Base-by-base conservation (phyloP, 352 stramenopile genomes). In the Globisporangium heterothallicum region DNA sequence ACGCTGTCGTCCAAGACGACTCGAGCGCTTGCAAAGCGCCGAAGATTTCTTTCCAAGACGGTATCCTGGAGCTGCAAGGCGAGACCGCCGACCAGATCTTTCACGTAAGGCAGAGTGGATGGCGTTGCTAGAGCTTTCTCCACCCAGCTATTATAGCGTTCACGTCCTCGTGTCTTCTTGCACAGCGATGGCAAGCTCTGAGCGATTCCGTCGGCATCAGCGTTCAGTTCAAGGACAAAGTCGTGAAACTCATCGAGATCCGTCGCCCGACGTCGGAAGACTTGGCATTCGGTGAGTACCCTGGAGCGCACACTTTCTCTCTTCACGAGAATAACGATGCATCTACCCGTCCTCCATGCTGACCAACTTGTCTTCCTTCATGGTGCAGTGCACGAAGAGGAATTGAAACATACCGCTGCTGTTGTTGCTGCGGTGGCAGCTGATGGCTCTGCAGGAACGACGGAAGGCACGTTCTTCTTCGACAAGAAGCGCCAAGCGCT, bases 161-260 rank as follows among this genome's bases (percentile, higher is more conserved):
- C n/a, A n/a, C n/a, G n/a, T n/a, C n/a, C n/a, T n/a, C n/a, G n/a
- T n/a, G n/a, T n/a, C n/a, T n/a, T n/a, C n/a, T n/a, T 10, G 16
- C 41, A 35, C 24, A 91, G 78, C 64, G 69, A 52, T 94, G 80
- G 80, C 80, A 92, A 46, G 78, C 83, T 36, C 65, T 94, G 41
- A 78, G 80, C 41, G 82, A 84, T 55, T 86, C 72, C 12, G 74
- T 94, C 24, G 80, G 83, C 24, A 48, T 94, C 26, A 72, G 63
- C 21, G 69, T 87, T 3, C 60, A 68, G n/a, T 92, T 85, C 59
- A 68, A 70, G 43, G 68, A 66, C 56, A 84, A 78, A 35, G 58
- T 76, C 30, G 63, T 94, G 40, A 94, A 91, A 53, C 60, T 94
- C 24, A 72, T 84, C 10, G 66, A 86, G 9, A 50, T 89, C 29